Percentiles rank a stretch among this genome's conserved stretches.
These are phyloP conservation scores for Sporothrix phasma DNA, from an alignment of 2,329 filamentous ascomycete genomes.

Conservation along the genomic window DNA sequence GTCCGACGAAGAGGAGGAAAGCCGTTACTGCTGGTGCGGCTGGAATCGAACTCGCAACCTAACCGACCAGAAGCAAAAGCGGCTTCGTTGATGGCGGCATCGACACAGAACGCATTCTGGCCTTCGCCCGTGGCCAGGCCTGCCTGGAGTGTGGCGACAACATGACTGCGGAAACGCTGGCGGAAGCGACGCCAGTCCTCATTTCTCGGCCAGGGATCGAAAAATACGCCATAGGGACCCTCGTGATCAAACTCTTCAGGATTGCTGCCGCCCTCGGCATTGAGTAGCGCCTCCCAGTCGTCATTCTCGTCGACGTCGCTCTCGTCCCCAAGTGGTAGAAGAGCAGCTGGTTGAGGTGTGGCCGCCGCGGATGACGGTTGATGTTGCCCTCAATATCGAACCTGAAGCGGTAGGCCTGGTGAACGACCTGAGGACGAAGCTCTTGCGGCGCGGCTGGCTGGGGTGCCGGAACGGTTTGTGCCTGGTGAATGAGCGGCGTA, in stretches of 20 bases:
- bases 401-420: slow-evolving; percentile 37
- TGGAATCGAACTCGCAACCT: not conserved
- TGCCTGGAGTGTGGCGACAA: slow-evolving; percentile 23
- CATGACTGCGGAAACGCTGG: slow-evolving; percentile 26
- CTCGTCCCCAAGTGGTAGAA: slow-evolving; percentile 27
- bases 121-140: slow-evolving; percentile 13
- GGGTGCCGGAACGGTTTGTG: slow-evolving; percentile 8
- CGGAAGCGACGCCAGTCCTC: slow-evolving; percentile 32
- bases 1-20: not conserved
- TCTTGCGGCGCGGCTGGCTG: slow-evolving; percentile 16
- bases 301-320: slow-evolving; percentile 22
- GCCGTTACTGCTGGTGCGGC: not conserved
- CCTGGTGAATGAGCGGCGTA: not conserved
- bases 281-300: slow-evolving; percentile 19
- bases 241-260: not conserved
- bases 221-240: slow-evolving; percentile 24
- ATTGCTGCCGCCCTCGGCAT: not conserved
- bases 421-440: slow-evolving; percentile 30
- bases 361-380: slow-evolving; percentile 33
- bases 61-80: not conserved
- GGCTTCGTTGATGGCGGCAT: not conserved
- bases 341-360: slow-evolving; percentile 32
- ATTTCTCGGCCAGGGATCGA: slow-evolving; percentile 32
- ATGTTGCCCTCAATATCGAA: slow-evolving; percentile 39
- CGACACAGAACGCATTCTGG: slow-evolving; percentile 10